These are phyloP conservation scores for Kernera saxatilis DNA, from an alignment of 345 rosid species.

Conservation along the genomic window DNA sequence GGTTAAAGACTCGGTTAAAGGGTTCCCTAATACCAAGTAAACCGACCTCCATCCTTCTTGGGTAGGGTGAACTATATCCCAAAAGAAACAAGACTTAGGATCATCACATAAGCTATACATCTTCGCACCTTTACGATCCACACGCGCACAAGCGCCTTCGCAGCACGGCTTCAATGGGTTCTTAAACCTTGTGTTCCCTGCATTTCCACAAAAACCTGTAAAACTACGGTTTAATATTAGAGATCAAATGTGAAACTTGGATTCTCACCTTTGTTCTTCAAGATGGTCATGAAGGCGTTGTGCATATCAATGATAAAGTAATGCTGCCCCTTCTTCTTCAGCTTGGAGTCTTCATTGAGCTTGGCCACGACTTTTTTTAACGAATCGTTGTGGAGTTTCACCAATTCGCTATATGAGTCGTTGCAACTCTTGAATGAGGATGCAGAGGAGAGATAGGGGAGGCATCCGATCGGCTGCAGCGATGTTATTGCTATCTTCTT, in stretches of 20 bases:
- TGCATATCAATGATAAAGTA: conserved; percentile 45
- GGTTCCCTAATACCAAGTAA: conserved; percentile 15
- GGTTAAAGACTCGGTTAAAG: too few species aligned
- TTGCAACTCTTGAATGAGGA: conserved; percentile 43
- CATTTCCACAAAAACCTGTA: not conserved
- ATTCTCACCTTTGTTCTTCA: conserved; percentile 26
- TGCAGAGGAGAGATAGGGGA: conserved; percentile 28
- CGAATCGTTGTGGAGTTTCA: conserved; percentile 40
- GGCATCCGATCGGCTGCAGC: conserved; percentile 62
- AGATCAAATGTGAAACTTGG: not conserved
- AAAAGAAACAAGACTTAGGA: conserved; percentile 37
- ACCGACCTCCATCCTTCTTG: conserved; percentile 44
- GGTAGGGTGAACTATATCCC: conserved; percentile 40
- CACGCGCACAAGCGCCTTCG: conserved; percentile 36
- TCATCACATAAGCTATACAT: conserved; percentile 33
- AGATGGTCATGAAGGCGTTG: conserved; percentile 37
- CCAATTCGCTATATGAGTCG: conserved; percentile 25
- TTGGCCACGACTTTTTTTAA: conserved; percentile 39
- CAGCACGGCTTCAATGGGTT: conserved; percentile 52
- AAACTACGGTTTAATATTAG: not conserved
- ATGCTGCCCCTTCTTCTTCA: not conserved
- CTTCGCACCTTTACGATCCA: conserved; percentile 21
- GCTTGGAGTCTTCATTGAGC: conserved; percentile 28
- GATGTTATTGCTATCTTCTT: conserved; percentile 37
- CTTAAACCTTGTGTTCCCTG: conserved; percentile 34